phyloP scores from a whole-genome alignment of 768 basidiomycete species.

The Mycena sanguinolenta region DNA sequence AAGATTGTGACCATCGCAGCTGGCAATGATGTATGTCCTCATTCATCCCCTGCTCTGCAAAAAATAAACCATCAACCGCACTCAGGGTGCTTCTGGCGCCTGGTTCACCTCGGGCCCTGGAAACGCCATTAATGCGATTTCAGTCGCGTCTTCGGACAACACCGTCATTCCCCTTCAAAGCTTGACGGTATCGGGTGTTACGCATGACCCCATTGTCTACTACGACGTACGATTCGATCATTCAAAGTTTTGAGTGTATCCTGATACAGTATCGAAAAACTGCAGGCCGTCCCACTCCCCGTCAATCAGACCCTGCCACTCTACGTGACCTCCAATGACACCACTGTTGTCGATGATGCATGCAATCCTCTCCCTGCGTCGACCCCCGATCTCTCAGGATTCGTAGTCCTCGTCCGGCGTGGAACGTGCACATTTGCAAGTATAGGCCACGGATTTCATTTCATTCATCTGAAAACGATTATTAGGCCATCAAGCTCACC shows the following conservation, averaged over 20 bases:
- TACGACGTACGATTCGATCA: slow-evolving; percentile 3
- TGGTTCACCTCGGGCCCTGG: slow-evolving; percentile 60
- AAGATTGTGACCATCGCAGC: slow-evolving; percentile 64
- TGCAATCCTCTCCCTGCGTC: slow-evolving; percentile 56
- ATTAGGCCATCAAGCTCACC: slow-evolving; percentile 53
- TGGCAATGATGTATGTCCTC: slow-evolving; percentile 46
- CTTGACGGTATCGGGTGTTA: slow-evolving; percentile 27
- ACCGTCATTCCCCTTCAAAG: slow-evolving; percentile 26
- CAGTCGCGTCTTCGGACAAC: slow-evolving; percentile 44
- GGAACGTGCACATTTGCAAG: slow-evolving; percentile 50
- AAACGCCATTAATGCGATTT: slow-evolving; percentile 55
- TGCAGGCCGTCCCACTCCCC: too few species aligned
- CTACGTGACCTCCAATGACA: slow-evolving; percentile 56
- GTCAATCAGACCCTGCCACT: slow-evolving; percentile 51
- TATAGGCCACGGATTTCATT: slow-evolving; percentile 43
- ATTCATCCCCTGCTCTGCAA: too few species aligned
- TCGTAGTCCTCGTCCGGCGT: slow-evolving; percentile 56
- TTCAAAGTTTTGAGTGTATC: too few species aligned
- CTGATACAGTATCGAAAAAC: too few species aligned
- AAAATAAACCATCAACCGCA: too few species aligned
- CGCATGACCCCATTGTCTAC: slow-evolving; percentile 29
- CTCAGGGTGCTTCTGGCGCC: slow-evolving; percentile 44
- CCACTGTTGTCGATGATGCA: slow-evolving; percentile 53
- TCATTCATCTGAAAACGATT: too few species aligned
- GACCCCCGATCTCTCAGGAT: slow-evolving; percentile 53